Conservation (phyloP, 225 moss, liverwort and hornwort species). For the Polytrichum commune region DNA sequence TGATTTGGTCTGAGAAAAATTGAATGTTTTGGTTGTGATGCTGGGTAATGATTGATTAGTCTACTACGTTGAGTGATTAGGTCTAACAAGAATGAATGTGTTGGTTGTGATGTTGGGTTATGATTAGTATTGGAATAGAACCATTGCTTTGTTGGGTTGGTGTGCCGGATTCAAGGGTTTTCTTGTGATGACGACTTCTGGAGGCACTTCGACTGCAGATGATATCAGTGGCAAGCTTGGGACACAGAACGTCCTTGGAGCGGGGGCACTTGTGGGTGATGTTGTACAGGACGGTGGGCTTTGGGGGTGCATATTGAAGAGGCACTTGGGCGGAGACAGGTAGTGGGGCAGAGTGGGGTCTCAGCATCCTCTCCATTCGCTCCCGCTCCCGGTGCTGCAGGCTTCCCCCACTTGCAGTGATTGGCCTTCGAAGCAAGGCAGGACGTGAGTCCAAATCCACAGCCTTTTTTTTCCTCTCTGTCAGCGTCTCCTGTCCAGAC, state of each 20-base stretch:
- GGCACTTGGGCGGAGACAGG: constrained; percentile 23
- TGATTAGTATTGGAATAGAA: background rate
- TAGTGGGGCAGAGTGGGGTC: constrained; percentile 40
- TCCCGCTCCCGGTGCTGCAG: background rate
- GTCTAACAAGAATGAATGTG: background rate
- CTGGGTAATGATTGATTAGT: background rate
- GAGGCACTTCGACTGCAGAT: background rate
- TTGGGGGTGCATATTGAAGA: constrained; percentile 37
- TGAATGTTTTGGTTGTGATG: background rate
- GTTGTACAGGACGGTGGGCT: constrained; percentile 36
- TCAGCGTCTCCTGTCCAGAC: constrained; percentile 26
- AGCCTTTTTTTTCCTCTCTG: constrained; percentile 60
- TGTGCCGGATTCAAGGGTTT: constrained; percentile 1
- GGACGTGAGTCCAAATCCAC: constrained; percentile 43
- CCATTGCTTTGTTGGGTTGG: background rate
- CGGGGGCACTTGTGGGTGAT: constrained; percentile 26
- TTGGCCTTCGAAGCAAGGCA: constrained; percentile 44
- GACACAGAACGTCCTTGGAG: background rate
- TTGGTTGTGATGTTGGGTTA: background rate
- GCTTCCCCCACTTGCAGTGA: constrained; percentile 18
- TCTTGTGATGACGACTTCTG: background rate
- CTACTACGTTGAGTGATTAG: background rate
- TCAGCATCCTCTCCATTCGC: background rate
- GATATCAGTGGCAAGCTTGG: constrained; percentile 5
- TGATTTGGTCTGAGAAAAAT: too few relatives aligned